phyloP scores from a whole-genome alignment of 495 filamentous ascomycete genomes.

The Parachaetomium inaequale region DNA sequence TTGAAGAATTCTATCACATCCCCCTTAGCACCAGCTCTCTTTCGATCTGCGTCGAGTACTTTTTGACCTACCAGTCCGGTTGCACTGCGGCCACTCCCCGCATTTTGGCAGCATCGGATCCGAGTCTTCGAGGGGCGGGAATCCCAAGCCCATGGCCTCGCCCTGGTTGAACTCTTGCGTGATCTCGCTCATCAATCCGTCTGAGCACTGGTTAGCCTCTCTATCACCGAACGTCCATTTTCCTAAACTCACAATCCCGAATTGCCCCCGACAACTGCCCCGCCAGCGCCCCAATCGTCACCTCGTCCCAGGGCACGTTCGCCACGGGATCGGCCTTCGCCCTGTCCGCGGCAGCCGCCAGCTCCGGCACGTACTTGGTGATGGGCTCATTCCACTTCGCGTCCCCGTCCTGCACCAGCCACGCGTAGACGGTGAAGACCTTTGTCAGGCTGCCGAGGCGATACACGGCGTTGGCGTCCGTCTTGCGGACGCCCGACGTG shows the following conservation, averaged over 20 bases:
- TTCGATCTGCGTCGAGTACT: not conserved
- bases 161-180: slow-evolving; percentile 39
- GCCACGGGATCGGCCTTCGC: slow-evolving; percentile 38
- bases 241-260: slow-evolving; percentile 40
- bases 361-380: slow-evolving; percentile 56
- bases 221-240: not conserved
- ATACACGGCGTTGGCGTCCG: slow-evolving; percentile 49
- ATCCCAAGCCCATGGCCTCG: slow-evolving; percentile 33
- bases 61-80: slow-evolving; percentile 32
- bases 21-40: not conserved
- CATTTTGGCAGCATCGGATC: slow-evolving; percentile 43
- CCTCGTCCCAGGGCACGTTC: slow-evolving; percentile 50
- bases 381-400: slow-evolving; percentile 43
- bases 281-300: slow-evolving; percentile 53
- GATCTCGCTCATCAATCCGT: slow-evolving; percentile 41
- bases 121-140: slow-evolving; percentile 40
- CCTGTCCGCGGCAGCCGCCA: slow-evolving; percentile 35
- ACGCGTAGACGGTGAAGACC: slow-evolving; percentile 46
- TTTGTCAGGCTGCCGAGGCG: slow-evolving; percentile 51
- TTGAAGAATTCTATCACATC: slow-evolving; percentile 49
- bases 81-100: slow-evolving; percentile 36
- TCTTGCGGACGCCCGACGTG: slow-evolving; percentile 35
- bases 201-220: slow-evolving; percentile 22
- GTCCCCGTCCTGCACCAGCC: slow-evolving; percentile 44
- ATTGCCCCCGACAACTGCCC: slow-evolving; percentile 52